Conservation (phyloP, 805 yeast species). For the Kazachstania psychrophila region DNA sequence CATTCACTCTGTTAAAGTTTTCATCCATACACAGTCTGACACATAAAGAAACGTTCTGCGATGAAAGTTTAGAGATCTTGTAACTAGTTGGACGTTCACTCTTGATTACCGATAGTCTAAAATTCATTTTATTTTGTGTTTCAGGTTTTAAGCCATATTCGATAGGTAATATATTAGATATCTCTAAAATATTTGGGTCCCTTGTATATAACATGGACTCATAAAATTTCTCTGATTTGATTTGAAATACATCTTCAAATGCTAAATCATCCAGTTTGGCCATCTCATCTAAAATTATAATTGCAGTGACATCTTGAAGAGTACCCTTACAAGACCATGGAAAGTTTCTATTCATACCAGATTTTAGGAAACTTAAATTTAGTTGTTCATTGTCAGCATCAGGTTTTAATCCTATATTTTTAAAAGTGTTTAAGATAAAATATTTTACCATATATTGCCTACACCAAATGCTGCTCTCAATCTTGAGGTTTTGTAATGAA, state of each 20-base stretch:
- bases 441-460: slow-evolving; percentile 23
- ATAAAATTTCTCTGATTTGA: slow-evolving; percentile 11
- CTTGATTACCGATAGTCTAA: slow-evolving; percentile 15
- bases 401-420: background rate
- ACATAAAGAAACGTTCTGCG: slow-evolving; percentile 11
- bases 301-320: slow-evolving; percentile 17
- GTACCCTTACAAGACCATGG: slow-evolving; percentile 26
- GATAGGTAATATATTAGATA: slow-evolving; percentile 15
- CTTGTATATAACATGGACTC: slow-evolving; percentile 3
- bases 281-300: slow-evolving; percentile 20
- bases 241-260: slow-evolving; percentile 19
- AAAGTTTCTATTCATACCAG: slow-evolving; percentile 26
- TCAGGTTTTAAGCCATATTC: slow-evolving; percentile 11
- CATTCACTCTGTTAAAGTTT: slow-evolving; percentile 4
- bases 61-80: slow-evolving; percentile 10
- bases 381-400: background rate
- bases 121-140: slow-evolving; percentile 8
- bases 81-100: slow-evolving; percentile 13
- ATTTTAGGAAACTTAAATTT: slow-evolving; percentile 17
- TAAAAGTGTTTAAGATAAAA: slow-evolving; percentile 14
- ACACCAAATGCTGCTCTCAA: slow-evolving; percentile 27
- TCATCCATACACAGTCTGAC: slow-evolving; percentile 15
- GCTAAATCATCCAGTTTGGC: slow-evolving; percentile 17
- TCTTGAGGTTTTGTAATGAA: slow-evolving; percentile 9
- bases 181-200: slow-evolving; percentile 16